phyloP scores from a whole-genome alignment of 306 rosid genomes.

The Glycine soja region DNA sequence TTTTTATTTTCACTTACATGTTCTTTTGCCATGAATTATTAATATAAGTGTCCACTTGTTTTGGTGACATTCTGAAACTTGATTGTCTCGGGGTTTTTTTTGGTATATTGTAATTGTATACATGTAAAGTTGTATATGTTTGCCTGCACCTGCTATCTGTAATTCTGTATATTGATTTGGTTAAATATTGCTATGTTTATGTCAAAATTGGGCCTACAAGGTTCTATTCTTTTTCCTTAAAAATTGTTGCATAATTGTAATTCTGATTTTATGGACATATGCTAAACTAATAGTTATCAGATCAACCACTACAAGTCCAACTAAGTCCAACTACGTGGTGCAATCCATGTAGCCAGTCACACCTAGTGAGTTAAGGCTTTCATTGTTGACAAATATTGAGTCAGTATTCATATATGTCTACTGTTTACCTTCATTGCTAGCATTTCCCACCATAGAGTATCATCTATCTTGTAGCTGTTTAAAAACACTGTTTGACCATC shows the following conservation, averaged over 20 bases:
- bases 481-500: slow-evolving; percentile 43
- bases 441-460: slow-evolving; percentile 4
- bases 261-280: slow-evolving; percentile 16
- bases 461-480: slow-evolving; percentile 15
- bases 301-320: slow-evolving; percentile 12
- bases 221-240: slow-evolving; percentile 9
- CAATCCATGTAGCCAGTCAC: no score
- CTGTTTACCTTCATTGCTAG: slow-evolving; percentile 36
- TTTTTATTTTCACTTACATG: slow-evolving; percentile 33
- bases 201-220: slow-evolving; percentile 32
- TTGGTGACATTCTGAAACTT: slow-evolving; percentile 43
- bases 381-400: slow-evolving; percentile 6
- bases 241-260: slow-evolving; percentile 29
- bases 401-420: slow-evolving; percentile 25
- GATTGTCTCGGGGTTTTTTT: slow-evolving; percentile 5
- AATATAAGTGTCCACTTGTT: slow-evolving; percentile 37
- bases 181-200: slow-evolving; percentile 14
- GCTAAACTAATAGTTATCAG: slow-evolving; percentile 24
- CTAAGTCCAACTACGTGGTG: not conserved
- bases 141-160: no score
- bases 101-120: slow-evolving; percentile 17
- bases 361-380: no score
- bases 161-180: no score
- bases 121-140: not conserved
- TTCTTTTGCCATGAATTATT: slow-evolving; percentile 42